These are phyloP conservation scores for Metschnikowia lachancei DNA, from an alignment of 805 yeast species.

Conservation along the genomic window DNA sequence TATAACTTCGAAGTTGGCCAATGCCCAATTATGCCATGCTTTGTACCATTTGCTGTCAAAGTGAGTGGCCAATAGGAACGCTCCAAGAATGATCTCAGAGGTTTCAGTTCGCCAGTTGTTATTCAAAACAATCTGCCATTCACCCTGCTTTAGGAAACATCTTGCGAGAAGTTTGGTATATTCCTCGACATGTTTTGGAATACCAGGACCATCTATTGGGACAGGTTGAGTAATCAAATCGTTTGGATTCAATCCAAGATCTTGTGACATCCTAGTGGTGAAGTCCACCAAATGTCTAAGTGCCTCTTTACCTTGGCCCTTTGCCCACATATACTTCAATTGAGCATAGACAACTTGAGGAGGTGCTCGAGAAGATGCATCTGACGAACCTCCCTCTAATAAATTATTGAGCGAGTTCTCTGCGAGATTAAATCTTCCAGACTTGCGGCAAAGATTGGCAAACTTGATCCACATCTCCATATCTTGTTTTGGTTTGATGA, in stretches of 20 bases:
- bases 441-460: slow-evolving; percentile 92
- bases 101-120: slow-evolving; percentile 74
- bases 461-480: slow-evolving; percentile 98
- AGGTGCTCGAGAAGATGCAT: slow-evolving; percentile 72
- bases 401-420: slow-evolving; percentile 84
- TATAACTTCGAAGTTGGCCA: slow-evolving; percentile 94
- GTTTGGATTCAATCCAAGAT: slow-evolving; percentile 80
- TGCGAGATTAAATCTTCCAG: slow-evolving; percentile 88
- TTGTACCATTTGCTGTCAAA: slow-evolving; percentile 93
- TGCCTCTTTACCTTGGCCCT: slow-evolving; percentile 85
- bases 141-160: slow-evolving; percentile 96
- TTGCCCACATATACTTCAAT: slow-evolving; percentile 94
- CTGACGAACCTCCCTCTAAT: slow-evolving; percentile 69
- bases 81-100: slow-evolving; percentile 83
- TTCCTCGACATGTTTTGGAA: slow-evolving; percentile 72
- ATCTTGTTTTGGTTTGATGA: slow-evolving; percentile 91
- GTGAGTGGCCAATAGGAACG: slow-evolving; percentile 90
- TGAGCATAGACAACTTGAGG: slow-evolving; percentile 98
- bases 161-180: slow-evolving; percentile 85
- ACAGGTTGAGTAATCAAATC: slow-evolving; percentile 84
- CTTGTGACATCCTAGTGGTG: slow-evolving; percentile 86
- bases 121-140: slow-evolving; percentile 89
- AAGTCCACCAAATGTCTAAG: slow-evolving; percentile 81
- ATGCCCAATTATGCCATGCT: slow-evolving; percentile 99
- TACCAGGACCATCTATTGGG: slow-evolving; percentile 70